Percentiles rank a stretch among this genome's conserved stretches.
These are phyloP conservation scores for Trichophyton mentagrophytes DNA, from an alignment of 2,329 filamentous ascomycete species.

Conservation along the genomic window DNA sequence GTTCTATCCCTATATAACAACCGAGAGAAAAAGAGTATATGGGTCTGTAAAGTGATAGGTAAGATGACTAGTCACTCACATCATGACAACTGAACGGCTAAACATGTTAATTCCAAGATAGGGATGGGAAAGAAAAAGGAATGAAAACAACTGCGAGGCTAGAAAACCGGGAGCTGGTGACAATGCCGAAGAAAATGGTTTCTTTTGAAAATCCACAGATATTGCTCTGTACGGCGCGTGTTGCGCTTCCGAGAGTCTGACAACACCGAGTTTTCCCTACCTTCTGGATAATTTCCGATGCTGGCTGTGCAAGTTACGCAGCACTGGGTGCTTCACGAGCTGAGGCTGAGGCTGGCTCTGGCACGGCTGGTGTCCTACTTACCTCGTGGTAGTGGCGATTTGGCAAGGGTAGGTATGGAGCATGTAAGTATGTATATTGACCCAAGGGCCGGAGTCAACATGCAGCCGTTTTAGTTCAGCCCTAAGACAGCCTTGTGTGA, in stretches of 20 bases:
- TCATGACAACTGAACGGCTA: not conserved
- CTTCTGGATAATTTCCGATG: not conserved
- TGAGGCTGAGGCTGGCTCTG: not conserved
- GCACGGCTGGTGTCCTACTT: not conserved
- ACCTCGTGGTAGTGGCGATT: slow-evolving; percentile 1
- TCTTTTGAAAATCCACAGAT: not conserved
- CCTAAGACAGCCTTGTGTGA: not conserved
- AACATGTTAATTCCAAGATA: not conserved
- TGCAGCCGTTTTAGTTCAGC: not conserved
- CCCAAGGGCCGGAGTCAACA: not conserved
- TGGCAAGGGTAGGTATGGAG: not conserved
- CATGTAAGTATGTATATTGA: not conserved
- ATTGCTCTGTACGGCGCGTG: not conserved
- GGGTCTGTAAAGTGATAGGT: not conserved
- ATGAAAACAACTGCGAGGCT: not conserved
- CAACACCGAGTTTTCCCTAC: not conserved
- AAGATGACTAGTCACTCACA: not conserved
- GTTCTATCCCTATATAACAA: not conserved
- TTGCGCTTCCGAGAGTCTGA: not conserved
- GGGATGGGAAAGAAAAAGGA: not conserved
- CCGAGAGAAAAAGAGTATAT: not conserved
- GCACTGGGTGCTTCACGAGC: not conserved
- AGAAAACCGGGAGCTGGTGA: not conserved
- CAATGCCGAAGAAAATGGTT: not conserved
- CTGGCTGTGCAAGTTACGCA: slow-evolving; percentile 1